These are phyloP conservation scores for Lactarius sanguifluus DNA, from an alignment of 768 basidiomycete species.

Conservation along the genomic window DNA sequence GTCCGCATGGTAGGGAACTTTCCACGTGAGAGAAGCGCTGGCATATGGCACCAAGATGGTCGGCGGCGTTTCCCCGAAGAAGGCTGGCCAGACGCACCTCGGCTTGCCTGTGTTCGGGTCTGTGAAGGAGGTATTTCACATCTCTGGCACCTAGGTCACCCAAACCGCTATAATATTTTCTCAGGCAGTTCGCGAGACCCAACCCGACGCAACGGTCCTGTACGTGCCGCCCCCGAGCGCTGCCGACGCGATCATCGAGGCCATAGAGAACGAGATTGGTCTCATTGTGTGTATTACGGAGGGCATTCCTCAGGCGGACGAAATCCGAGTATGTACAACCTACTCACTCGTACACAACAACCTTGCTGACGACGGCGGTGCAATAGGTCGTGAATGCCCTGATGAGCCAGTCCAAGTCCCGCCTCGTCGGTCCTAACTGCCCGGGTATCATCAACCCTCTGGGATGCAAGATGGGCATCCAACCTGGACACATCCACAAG, in stretches of 20 bases:
- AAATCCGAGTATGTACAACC: conserved; percentile 68
- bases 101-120: conserved; percentile 92
- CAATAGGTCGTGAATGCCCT: conserved; percentile 87
- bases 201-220: conserved; percentile 93
- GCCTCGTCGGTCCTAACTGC: conserved; percentile 98
- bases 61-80: conserved; percentile 95
- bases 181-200: conserved; percentile 82
- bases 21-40: conserved; percentile 91
- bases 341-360: not conserved
- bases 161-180: conserved; percentile 14
- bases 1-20: conserved; percentile 73
- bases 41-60: conserved; percentile 97
- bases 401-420: conserved; percentile 89
- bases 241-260: conserved; percentile 97
- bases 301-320: conserved; percentile 96
- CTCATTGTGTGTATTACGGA: conserved; percentile 99
- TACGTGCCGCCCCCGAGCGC: conserved; percentile 98
- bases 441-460: conserved; percentile 96
- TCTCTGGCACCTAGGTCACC: not conserved
- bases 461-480: conserved; percentile 99
- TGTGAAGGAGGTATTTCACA: conserved; percentile 73
- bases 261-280: conserved; percentile 96
- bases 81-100: conserved; percentile 93
- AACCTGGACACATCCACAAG: conserved; percentile 95
- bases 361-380: not conserved